Evolutionary conservation across 2,329 filamentous ascomycete species (phyloP), one percentile per base, ranked within the genome.

Genomic region (Diaporthe sp.): DNA sequence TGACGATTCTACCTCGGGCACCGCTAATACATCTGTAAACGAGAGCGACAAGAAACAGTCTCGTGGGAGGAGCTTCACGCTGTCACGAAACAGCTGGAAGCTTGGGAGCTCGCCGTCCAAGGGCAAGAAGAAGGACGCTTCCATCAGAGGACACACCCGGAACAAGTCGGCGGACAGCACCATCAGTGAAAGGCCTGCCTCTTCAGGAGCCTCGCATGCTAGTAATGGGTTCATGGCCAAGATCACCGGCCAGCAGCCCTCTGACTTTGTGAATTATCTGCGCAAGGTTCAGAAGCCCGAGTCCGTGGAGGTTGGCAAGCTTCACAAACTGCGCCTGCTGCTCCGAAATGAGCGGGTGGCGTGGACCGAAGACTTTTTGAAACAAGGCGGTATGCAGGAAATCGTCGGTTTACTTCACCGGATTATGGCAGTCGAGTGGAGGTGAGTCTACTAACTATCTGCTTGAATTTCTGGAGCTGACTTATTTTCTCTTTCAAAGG

Each of bases 341-440:
- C 88, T 99, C 70, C 92, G 97, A 25, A 98, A 98, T 80, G 97
- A 99, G 85, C 97, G 96, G 0, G 95, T 99, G 8, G 91, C 93
- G 17, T 99, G 97, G 97, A 97, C 97, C 4, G 95, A 98, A 81
- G 90, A 92, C 17, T 99, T 98, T 81, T 94, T 98, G 78, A 89
- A 92, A 53, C 92, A 96, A 76, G 95, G 94, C 22, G 97, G 97
- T 27, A 97, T 98, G 95, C 91, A 93, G 77, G 95, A 98, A 82
- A 94, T 98, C 76, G 93, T 98, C 47, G 91, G 90, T 51, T 86
- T 98, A 71, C 87, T 98, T 63, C 93, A 97, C 82, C 91, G 96
- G n/a, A 97, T 96, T 79, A 95, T 98, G 90, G 93, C 93, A 69
- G 92, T 99, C 44, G 97, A 98, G 83, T 99, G 97, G 96, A 94